Conservation (phyloP, 140 eudicot species). For the Anethum foeniculum region DNA sequence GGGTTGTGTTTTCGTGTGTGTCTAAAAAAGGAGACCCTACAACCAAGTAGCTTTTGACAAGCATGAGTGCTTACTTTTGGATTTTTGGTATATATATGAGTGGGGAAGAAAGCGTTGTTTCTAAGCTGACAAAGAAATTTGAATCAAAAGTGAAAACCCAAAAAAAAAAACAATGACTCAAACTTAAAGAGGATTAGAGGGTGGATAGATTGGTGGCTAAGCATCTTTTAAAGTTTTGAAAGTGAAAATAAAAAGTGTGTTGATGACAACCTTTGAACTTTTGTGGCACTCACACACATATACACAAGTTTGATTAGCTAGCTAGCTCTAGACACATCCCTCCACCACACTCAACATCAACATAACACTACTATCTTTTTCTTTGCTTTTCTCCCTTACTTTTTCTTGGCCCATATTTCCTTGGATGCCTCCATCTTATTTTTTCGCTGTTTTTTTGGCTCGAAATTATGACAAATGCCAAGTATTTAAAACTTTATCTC, state of each 20-base stretch:
- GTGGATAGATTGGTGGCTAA: not conserved
- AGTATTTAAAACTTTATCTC: too few species aligned
- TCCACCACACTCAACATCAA: slow-evolving; percentile 2
- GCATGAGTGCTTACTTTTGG: slow-evolving; percentile 39
- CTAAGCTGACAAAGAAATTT: slow-evolving; percentile 37
- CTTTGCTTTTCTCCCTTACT: not conserved
- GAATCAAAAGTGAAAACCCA: not conserved
- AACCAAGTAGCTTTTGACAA: slow-evolving; percentile 25
- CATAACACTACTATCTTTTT: too few species aligned
- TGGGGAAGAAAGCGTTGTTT: slow-evolving; percentile 55
- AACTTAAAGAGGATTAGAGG: not conserved
- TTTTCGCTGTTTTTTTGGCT: too few species aligned
- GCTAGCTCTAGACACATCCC: not conserved
- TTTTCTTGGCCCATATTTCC: not conserved
- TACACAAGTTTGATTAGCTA: too few species aligned
- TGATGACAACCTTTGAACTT: not conserved
- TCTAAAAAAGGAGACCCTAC: slow-evolving; percentile 22
- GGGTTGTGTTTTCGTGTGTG: not conserved
- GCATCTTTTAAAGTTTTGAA: not conserved
- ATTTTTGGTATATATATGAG: slow-evolving; percentile 15
- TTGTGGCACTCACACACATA: not conserved
- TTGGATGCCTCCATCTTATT: not conserved
- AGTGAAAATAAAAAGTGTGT: not conserved
- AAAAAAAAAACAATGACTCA: not conserved
- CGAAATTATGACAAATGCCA: too few species aligned